Percentiles rank a stretch among this genome's conserved stretches.
Conservation (phyloP, 768 basidiomycete genomes). For the Sporobolomyces pararoseus region DNA sequence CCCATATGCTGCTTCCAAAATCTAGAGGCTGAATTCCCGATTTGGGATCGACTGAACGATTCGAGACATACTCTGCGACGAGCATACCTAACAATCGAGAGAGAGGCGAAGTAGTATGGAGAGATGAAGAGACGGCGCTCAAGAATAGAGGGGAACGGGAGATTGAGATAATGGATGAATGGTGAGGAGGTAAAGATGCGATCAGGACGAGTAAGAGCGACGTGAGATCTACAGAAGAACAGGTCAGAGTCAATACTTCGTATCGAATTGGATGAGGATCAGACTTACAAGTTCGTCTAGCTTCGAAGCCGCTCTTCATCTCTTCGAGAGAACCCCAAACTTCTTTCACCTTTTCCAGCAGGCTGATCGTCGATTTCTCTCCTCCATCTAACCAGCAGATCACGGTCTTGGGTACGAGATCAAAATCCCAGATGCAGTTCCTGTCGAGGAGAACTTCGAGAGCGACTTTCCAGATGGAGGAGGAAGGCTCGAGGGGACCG, state of each 20-base stretch:
- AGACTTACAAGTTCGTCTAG: constrained; percentile 57
- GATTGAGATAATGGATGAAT: constrained; percentile 50
- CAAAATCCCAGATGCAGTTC: constrained; percentile 61
- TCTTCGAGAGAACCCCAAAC: constrained; percentile 74
- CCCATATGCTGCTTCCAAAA: constrained; percentile 71
- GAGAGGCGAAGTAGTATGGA: constrained; percentile 68
- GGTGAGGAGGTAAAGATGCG: constrained; percentile 60
- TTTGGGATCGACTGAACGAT: constrained; percentile 44
- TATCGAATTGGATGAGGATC: background rate
- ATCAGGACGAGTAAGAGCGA: constrained; percentile 64
- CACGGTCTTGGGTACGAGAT: constrained; percentile 59
- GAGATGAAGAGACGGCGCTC: constrained; percentile 65
- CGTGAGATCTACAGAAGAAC: constrained; percentile 61
- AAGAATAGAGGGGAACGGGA: constrained; percentile 57
- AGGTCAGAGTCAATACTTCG: too few species aligned
- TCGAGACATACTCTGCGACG: constrained; percentile 64
- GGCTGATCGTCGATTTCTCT: constrained; percentile 49
- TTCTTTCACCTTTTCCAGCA: constrained; percentile 52
- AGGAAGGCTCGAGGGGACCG: constrained; percentile 55
- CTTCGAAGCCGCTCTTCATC: constrained; percentile 71
- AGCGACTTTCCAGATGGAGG: constrained; percentile 55
- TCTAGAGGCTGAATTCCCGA: constrained; percentile 63
- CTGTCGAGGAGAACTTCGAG: constrained; percentile 54
- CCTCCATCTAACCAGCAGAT: constrained; percentile 66
- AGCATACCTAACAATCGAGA: constrained; percentile 90